Base-by-base conservation (phyloP, 139 green algal genomes). In the Chlorella sp. region DNA sequence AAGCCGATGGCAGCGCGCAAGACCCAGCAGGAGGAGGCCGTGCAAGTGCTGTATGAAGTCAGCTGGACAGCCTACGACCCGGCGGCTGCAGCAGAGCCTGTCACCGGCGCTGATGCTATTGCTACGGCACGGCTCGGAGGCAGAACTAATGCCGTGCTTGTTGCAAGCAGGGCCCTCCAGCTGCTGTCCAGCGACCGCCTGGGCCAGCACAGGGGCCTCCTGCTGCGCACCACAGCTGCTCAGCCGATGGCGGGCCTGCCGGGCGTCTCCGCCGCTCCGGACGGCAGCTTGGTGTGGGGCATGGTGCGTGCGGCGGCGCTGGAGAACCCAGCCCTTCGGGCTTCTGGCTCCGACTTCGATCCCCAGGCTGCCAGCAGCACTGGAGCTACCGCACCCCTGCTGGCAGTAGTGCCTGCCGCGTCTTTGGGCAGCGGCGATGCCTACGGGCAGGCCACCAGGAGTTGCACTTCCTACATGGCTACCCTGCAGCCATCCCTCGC, bases 281-380 rank as follows among this genome's bases (percentile, higher is more conserved):
- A 3, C 33, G 27, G 8, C 27, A 63, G 61, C 65, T 42, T 82
- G 67, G 23, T 83, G 45, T 83, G 77, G 77, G 77, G 77, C 33
- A 73, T 83, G 68, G 41, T 83, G 45, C 77, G 77, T 27, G 51
- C 77, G 3, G 43, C 53, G 8, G 58, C 69, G 17, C 35, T 67
- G 45, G 77, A 83, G 50, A 35, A 67, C 15, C 33, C 69, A 9
- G 31, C 35, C 6, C n/a, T 66, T 0, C 14, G 14, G 2, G 69
- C 55, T 1, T 38, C 33, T 15, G 69, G 69, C 19, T 1, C 15
- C 1, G 77, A 83, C 38, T 42, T 21, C 27, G 69, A 73, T 58
- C 21, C 3, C 31, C 43, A 74, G 40, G 41, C 1, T 27, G 31
- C 40, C 48, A 23, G 19, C 43, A 35, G n/a, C 41, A 8, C 7